Evolutionary conservation across 2,329 filamentous ascomycete genomes (phyloP).

Genomic region (Fusarium sp.): DNA sequence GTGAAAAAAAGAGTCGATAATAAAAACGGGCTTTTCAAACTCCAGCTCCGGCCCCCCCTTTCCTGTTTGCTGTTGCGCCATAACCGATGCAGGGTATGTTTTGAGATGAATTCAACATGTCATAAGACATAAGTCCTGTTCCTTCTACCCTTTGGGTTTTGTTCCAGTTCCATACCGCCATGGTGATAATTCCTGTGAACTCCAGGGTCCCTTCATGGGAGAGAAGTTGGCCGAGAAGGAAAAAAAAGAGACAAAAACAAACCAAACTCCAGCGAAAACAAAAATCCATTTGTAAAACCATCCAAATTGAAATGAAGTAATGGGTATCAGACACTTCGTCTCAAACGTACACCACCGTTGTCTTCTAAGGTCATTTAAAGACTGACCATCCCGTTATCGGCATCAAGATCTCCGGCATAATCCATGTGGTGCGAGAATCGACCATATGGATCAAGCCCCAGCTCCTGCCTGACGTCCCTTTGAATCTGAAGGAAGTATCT

Average conservation of each 20-base stretch:
- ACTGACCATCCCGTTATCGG: slow-evolving; percentile 52
- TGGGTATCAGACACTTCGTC: slow-evolving; percentile 39
- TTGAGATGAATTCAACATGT: slow-evolving; percentile 36
- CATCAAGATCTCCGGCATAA: slow-evolving; percentile 43
- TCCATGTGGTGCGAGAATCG: slow-evolving; percentile 40
- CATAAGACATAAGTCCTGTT: slow-evolving; percentile 36
- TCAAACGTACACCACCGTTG: slow-evolving; percentile 19
- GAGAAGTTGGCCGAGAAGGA: slow-evolving; percentile 26
- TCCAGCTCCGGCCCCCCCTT: slow-evolving; percentile 27
- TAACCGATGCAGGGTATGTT: slow-evolving; percentile 50
- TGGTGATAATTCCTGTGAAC: slow-evolving; percentile 31
- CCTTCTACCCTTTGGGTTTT: slow-evolving; percentile 27
- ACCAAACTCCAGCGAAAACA: slow-evolving; percentile 22
- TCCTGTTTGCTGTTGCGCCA: slow-evolving; percentile 42
- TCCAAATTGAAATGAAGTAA: slow-evolving; percentile 20
- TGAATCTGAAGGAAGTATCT: slow-evolving; percentile 91
- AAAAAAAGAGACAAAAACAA: slow-evolving; percentile 10
- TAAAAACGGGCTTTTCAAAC: slow-evolving; percentile 38
- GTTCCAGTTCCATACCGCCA: slow-evolving; percentile 20
- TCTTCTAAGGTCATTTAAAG: slow-evolving; percentile 39
- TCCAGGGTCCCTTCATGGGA: slow-evolving; percentile 28
- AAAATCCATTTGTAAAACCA: slow-evolving; percentile 30
- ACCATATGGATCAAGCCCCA: slow-evolving; percentile 60
- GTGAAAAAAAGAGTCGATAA: slow-evolving; percentile 16
- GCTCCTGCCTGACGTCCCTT: slow-evolving; percentile 73